Conservation (phyloP, 768 basidiomycete species). For the Lactarius hengduanensis region DNA sequence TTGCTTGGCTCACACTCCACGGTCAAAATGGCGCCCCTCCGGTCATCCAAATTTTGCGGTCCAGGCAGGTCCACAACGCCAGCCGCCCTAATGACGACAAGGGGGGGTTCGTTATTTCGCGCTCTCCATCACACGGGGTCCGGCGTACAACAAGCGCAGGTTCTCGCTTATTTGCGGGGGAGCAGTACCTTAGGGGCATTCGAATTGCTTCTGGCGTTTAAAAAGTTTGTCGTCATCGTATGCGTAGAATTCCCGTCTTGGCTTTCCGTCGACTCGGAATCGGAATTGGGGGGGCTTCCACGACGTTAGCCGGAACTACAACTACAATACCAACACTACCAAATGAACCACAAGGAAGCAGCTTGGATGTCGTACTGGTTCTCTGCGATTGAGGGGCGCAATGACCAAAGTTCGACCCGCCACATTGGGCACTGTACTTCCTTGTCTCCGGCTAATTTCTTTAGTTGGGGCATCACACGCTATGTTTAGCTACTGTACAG, state of each 20-base stretch:
- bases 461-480: not conserved
- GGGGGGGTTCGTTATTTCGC: not conserved
- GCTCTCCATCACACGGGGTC: not conserved
- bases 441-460: not conserved
- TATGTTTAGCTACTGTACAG: not conserved
- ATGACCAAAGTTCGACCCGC: not conserved
- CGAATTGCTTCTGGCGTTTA: not conserved
- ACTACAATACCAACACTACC: not conserved
- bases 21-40: not conserved
- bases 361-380: not conserved
- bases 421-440: not conserved
- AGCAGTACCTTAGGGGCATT: not conserved
- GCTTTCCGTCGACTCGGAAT: not conserved
- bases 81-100: not conserved
- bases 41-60: not conserved
- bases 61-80: not conserved
- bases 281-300: not conserved
- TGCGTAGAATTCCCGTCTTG: not conserved
- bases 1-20: not conserved
- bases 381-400: not conserved
- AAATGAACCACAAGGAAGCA: not conserved
- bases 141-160: not conserved
- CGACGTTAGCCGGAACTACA: not conserved
- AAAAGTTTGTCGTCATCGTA: not conserved
- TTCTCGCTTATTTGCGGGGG: slow-evolving; percentile 3